Evolutionary conservation across 2,329 filamentous ascomycete genomes (phyloP), one percentile per base, ranked within the genome.

Genomic region (Penicillium aurantiogriseum): DNA sequence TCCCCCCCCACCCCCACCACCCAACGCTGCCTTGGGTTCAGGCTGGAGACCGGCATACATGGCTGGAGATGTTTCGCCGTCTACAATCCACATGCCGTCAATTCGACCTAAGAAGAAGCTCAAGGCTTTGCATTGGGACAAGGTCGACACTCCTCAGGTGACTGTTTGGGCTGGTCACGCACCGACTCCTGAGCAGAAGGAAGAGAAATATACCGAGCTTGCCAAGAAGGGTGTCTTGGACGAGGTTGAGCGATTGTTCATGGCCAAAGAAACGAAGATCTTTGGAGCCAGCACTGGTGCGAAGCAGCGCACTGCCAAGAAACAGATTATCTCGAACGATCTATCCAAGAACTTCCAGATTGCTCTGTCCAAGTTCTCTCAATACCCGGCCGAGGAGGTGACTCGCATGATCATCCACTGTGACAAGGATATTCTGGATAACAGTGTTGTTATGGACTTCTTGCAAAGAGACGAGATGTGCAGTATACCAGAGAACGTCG

Each of bases 81-180:
- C 85, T 23, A 83, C 85, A 8, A 81, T 91, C 65, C 86, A 88
- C 43, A 78, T 96, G 67, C 88, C 91, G 36, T 89, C 92, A 59
- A 90, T 92, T 51, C 83, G 93, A 67, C 92, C 94, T 23, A 97
- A 97, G 85, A 97, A 96, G 86, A 99, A 97, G 82, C 91, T 99
- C 76, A 99, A 99, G 85, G 93, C 93, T 58, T 83, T 99, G 66
- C 94, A 99, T 79, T 97, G 94, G 93, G 94, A 99, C 78, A 97
- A 97, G 81, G 91, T 99, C 54, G 94, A 99, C 76, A 85, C 90
- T 52, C 90, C 92, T 23, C 87, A 94, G 72, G 89, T 91, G 50
- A 97, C 93, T 53, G 90, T 97, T 67, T 97, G 93, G 93, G 92
- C 92, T 35, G 83, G 86, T 8, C 91, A 96, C 74, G 85, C 90